Evolutionary conservation across 768 basidiomycete genomes (phyloP).

Genomic region (Gloeophyllum trabeum): DNA sequence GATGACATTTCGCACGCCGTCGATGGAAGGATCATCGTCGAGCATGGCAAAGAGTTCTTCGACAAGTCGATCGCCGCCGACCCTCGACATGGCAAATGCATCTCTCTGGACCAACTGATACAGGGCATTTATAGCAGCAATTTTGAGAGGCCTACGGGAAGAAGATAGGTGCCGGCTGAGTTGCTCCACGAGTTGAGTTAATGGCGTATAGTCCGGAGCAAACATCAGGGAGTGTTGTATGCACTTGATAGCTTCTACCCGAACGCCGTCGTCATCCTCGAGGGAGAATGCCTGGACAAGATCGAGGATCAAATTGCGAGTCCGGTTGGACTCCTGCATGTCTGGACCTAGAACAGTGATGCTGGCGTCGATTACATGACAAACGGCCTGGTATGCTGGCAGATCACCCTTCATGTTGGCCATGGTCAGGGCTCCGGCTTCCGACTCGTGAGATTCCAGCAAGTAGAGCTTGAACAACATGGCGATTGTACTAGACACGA

Average conservation of each 20-base stretch:
- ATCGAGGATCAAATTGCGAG: slow-evolving; percentile 72
- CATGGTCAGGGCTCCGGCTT: slow-evolving; percentile 76
- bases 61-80: slow-evolving; percentile 90
- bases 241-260: slow-evolving; percentile 92
- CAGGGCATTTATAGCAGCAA: slow-evolving; percentile 90
- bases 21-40: slow-evolving; percentile 88
- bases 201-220: slow-evolving; percentile 71
- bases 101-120: slow-evolving; percentile 97
- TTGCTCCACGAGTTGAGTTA: slow-evolving; percentile 66
- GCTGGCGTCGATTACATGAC: slow-evolving; percentile 85
- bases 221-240: slow-evolving; percentile 98
- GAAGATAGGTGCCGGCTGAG: slow-evolving; percentile 78
- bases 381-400: slow-evolving; percentile 85
- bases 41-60: slow-evolving; percentile 92
- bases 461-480: slow-evolving; percentile 87
- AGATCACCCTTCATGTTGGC: slow-evolving; percentile 85
- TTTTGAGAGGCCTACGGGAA: slow-evolving; percentile 72
- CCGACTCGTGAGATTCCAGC: slow-evolving; percentile 84
- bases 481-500: slow-evolving; percentile 78
- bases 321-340: slow-evolving; percentile 76
- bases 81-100: slow-evolving; percentile 79
- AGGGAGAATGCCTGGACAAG: slow-evolving; percentile 77
- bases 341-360: slow-evolving; percentile 94
- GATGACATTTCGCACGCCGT: slow-evolving; percentile 91
- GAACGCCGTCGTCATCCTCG: slow-evolving; percentile 80